These are phyloP conservation scores for Parafenestella ontariensis DNA, from an alignment of 2,329 filamentous ascomycete genomes.

Conservation along the genomic window DNA sequence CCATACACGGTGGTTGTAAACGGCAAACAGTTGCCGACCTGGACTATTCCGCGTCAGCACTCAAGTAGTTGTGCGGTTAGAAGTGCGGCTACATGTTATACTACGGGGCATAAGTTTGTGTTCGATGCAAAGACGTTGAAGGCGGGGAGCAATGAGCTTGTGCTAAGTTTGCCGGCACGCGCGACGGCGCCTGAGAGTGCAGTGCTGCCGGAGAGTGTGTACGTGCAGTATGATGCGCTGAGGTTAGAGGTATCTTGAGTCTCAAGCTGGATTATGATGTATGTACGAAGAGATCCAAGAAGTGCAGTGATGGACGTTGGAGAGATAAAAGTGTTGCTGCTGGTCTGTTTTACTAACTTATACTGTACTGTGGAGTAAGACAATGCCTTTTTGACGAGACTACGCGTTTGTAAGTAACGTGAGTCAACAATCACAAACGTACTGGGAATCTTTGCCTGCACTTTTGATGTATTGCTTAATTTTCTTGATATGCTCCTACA, in stretches of 20 bases:
- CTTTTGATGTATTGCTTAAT: too few species aligned
- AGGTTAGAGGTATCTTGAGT: conserved; percentile 58
- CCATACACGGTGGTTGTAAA: conserved; percentile 59
- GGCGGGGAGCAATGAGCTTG: conserved; percentile 61
- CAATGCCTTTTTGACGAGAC: too few species aligned
- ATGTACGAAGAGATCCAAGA: too few species aligned
- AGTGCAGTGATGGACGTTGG: too few species aligned
- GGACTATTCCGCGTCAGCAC: conserved; percentile 54
- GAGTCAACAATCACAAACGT: too few species aligned
- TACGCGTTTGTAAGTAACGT: too few species aligned
- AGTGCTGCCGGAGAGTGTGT: conserved; percentile 60
- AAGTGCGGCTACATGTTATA: conserved; percentile 25
- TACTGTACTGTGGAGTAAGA: too few species aligned
- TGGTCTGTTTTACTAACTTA: too few species aligned
- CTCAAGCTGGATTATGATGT: too few species aligned
- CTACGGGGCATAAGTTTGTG: conserved; percentile 19
- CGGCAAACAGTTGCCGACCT: conserved; percentile 54
- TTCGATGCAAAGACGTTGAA: conserved; percentile 44
- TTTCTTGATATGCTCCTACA: too few species aligned
- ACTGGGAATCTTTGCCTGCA: too few species aligned
- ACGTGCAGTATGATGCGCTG: conserved; percentile 70
- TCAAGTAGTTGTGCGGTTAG: conserved; percentile 22
- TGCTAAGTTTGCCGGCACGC: conserved; percentile 65
- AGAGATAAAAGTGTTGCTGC: too few species aligned
- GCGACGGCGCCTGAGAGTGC: conserved; percentile 66